These are phyloP conservation scores for Circinella umbellata DNA, from an alignment of 371 early-diverging fungal species.

Conservation along the genomic window DNA sequence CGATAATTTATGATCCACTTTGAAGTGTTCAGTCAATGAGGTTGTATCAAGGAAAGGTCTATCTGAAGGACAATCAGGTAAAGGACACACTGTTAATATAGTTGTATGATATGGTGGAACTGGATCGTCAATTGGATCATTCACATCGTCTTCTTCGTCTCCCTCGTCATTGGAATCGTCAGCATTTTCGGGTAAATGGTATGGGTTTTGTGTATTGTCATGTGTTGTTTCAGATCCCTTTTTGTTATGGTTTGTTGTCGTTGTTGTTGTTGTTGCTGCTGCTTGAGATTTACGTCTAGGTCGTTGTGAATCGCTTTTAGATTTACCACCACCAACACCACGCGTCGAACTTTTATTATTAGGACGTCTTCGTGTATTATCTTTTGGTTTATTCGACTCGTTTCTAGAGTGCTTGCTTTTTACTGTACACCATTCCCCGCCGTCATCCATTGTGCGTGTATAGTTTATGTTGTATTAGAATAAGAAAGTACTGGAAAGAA, in stretches of 20 bases:
- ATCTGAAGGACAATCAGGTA: constrained; percentile 49
- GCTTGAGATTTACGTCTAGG: background rate
- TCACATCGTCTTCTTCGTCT: constrained; percentile 51
- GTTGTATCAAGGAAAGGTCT: constrained; percentile 70
- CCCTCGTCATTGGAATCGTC: constrained; percentile 36
- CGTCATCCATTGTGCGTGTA: constrained; percentile 7
- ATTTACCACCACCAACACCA: background rate
- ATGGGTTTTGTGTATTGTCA: constrained; percentile 8
- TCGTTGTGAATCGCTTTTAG: background rate
- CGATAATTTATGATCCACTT: constrained; percentile 63
- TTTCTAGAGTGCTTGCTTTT: constrained; percentile 6
- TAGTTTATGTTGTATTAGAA: background rate
- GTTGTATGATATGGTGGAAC: constrained; percentile 69
- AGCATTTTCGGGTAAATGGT: constrained; percentile 2
- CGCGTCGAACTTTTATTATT: background rate
- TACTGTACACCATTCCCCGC: constrained; percentile 26
- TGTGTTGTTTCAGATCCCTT: too few relatives aligned
- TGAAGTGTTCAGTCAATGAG: constrained; percentile 70
- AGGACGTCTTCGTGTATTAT: background rate
- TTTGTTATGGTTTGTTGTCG: too few relatives aligned
- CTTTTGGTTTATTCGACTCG: constrained; percentile 1
- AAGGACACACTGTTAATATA: constrained; percentile 61
- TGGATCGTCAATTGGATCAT: constrained; percentile 50
- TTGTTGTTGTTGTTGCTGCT: background rate
- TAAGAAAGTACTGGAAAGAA: background rate